These are phyloP conservation scores for Chaetomiaceae sp. DNA, from an alignment of 2,329 filamentous ascomycete genomes.

Conservation along the genomic window DNA sequence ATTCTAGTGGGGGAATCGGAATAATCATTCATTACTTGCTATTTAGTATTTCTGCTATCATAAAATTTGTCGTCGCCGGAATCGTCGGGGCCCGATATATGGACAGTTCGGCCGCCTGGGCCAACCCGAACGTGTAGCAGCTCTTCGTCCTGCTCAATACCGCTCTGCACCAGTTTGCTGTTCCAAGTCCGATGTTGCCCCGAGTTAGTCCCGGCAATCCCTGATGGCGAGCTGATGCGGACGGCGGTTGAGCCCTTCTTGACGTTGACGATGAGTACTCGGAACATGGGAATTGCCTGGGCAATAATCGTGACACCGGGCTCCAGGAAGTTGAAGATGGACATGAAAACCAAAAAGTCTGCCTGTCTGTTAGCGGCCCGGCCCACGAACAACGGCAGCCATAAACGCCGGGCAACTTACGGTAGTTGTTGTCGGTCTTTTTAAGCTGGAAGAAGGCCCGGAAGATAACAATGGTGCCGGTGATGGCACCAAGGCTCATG, in stretches of 20 bases:
- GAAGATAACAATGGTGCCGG: slow-evolving; percentile 12
- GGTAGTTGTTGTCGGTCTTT: slow-evolving; percentile 15
- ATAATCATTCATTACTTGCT: background rate
- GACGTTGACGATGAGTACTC: slow-evolving; percentile 19
- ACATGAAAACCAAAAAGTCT: slow-evolving; percentile 23
- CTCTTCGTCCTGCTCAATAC: background rate
- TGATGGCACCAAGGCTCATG: slow-evolving; percentile 37
- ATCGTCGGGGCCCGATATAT: background rate
- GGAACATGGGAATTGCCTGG: slow-evolving; percentile 22
- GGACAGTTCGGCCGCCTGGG: background rate
- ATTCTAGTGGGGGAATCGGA: too few species aligned
- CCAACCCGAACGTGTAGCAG: background rate
- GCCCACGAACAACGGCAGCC: background rate
- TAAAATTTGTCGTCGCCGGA: background rate
- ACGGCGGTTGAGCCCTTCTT: slow-evolving; percentile 1
- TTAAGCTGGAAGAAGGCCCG: slow-evolving; percentile 13
- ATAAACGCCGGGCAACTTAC: background rate
- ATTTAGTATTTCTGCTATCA: background rate
- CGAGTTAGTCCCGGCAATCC: background rate
- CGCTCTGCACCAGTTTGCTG: background rate
- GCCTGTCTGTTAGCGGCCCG: background rate
- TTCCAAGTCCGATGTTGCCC: background rate
- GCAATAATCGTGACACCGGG: slow-evolving; percentile 21
- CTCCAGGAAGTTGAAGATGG: slow-evolving; percentile 24
- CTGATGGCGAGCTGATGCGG: slow-evolving; percentile 11